phyloP scores from a whole-genome alignment of 805 yeast species.

The Wickerhamiella lipophila region DNA sequence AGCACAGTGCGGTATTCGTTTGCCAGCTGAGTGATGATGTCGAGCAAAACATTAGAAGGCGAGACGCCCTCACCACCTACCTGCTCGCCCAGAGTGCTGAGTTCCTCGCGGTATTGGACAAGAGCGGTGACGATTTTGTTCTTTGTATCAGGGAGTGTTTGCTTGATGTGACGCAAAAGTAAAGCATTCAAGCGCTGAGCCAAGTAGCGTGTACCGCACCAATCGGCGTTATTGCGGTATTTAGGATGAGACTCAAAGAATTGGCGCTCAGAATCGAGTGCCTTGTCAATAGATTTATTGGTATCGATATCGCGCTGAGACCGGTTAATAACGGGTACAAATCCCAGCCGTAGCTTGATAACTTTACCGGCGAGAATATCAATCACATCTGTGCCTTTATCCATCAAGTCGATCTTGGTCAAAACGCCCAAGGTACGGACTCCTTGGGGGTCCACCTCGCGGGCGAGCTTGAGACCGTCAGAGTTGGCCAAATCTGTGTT shows the following conservation, averaged over 20 bases:
- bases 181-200: slow-evolving; percentile 85
- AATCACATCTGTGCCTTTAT: slow-evolving; percentile 91
- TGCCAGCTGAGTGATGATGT: slow-evolving; percentile 82
- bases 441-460: slow-evolving; percentile 97
- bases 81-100: slow-evolving; percentile 72
- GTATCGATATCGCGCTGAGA: slow-evolving; percentile 92
- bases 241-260: slow-evolving; percentile 85
- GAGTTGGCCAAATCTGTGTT: slow-evolving; percentile 95
- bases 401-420: slow-evolving; percentile 95
- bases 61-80: slow-evolving; percentile 44
- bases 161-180: slow-evolving; percentile 77
- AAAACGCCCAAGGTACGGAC: slow-evolving; percentile 90
- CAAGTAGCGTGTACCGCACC: slow-evolving; percentile 96
- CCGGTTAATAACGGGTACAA: slow-evolving; percentile 92
- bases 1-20: slow-evolving; percentile 83
- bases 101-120: slow-evolving; percentile 72
- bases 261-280: slow-evolving; percentile 63
- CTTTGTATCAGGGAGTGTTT: slow-evolving; percentile 84
- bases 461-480: slow-evolving; percentile 88
- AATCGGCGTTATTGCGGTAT: slow-evolving; percentile 84
- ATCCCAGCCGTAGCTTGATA: slow-evolving; percentile 88
- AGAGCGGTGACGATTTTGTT: slow-evolving; percentile 75
- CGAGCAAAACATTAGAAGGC: slow-evolving; percentile 78
- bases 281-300: slow-evolving; percentile 77
- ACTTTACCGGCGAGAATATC: slow-evolving; percentile 93